Evolutionary conservation across 345 rosid genomes (phyloP), one percentile per base, ranked within the genome.

Genomic region (Populus euphratica): DNA sequence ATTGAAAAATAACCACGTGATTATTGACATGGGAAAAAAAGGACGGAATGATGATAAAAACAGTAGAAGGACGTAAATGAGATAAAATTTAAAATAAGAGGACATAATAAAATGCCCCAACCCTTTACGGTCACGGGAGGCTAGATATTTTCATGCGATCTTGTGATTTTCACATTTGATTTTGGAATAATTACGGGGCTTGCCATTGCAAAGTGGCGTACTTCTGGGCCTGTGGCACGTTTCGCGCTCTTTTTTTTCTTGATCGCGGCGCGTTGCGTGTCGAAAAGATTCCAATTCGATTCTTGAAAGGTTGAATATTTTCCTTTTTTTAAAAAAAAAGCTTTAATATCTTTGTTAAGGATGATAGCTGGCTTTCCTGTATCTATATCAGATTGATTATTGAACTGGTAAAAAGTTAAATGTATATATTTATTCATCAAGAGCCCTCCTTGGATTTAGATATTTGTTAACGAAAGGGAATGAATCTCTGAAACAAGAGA

Each of bases 101-200:
- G 29, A 56, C 25, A 5, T 2, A n/a, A 56, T n/a, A 23, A 33
- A 3, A 3, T n/a, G 14, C 29, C 1, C 10, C 0, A 2, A 56
- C 11, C 13, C 29, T 0, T 2, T 0, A n/a, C 10, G 6, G 63
- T 59, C 0, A 0, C 29, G 14, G 14, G 29, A 59, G 44, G 6
- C 52, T 21, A 86, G 91, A 90, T 90, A 86, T 90, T 90, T 88
- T 85, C 10, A 13, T 27, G 17, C 14, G 1, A 0, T 7, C 0
- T 20, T 16, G 0, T 5, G 1, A 18, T 66, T 35, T 23, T 54
- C 75, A 25, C 84, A 14, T 83, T 43, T 35, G 63, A 12, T 13
- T 78, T 73, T 2, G 0, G 0, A 0, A 1, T 0, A 61, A 81
- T 88, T 86, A 87, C 88, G 33, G 38, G 1, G 0, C 12, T 3